Conservation (phyloP, 148 eudicot genomes). For the Silene latifolia region DNA sequence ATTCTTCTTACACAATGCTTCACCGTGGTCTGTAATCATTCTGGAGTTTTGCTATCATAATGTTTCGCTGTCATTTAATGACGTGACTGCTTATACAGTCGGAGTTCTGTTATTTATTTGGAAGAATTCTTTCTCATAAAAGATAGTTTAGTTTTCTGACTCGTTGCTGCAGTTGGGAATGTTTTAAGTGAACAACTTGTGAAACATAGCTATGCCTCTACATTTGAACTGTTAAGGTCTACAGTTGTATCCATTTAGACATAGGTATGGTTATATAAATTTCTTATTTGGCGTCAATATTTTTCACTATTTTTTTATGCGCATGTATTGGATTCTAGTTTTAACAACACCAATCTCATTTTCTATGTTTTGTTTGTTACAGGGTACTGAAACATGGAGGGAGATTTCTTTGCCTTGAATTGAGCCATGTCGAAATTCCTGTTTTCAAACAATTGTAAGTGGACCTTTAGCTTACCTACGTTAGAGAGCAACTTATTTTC, state of each 20-base stretch:
- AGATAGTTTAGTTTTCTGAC: not conserved
- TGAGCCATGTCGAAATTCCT: conserved; percentile 86
- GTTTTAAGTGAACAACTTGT: not conserved
- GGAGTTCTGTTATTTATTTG: not conserved
- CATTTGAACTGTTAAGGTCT: conserved; percentile 4
- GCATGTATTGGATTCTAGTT: not conserved
- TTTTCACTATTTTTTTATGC: not conserved
- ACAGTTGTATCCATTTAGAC: not conserved
- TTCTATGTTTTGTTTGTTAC: conserved; percentile 26
- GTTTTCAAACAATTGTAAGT: conserved; percentile 68
- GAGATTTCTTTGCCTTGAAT: conserved; percentile 93
- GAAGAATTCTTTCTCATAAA: not conserved
- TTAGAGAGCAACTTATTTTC: not conserved
- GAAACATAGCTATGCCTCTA: not conserved
- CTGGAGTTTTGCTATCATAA: not conserved
- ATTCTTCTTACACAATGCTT: not conserved
- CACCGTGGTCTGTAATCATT: not conserved
- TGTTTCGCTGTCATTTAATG: not conserved
- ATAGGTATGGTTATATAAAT: not conserved
- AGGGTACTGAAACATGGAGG: conserved; percentile 94
- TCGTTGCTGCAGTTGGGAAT: not conserved
- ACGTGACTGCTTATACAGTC: not conserved
- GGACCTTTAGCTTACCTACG: not conserved
- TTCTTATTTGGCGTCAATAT: not conserved
- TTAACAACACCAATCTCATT: conserved; percentile 6